Evolutionary conservation across 305 asterid genomes (phyloP).

Genomic region (Fraxinus ornus): DNA sequence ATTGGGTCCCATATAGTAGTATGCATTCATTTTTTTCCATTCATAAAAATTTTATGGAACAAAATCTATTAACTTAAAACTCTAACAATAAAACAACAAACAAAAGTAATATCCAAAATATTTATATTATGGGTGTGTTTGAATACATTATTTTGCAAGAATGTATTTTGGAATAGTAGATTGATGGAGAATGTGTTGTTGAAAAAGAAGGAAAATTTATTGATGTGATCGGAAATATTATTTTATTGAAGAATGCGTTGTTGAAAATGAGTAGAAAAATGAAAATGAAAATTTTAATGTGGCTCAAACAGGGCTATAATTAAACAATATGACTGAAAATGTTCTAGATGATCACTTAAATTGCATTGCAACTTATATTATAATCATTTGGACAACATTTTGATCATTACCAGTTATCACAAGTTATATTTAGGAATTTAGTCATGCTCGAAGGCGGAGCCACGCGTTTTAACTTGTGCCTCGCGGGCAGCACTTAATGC

Average conservation of each 20-base stretch:
- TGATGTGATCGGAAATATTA: no score
- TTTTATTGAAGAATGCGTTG: no score
- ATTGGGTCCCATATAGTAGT: not conserved
- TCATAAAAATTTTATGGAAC: not conserved
- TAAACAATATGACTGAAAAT: not conserved
- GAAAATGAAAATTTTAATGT: no score
- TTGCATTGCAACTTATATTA: not conserved
- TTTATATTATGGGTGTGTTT: no score
- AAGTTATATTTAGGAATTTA: not conserved
- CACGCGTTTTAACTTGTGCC: not conserved
- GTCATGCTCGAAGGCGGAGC: not conserved
- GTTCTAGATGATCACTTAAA: not conserved
- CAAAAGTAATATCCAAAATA: not conserved
- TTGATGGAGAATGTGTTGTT: no score
- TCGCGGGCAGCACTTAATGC: not conserved
- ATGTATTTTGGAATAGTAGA: no score
- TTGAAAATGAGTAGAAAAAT: no score
- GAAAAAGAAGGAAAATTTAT: no score
- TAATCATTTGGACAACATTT: not conserved
- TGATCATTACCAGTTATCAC: no score
- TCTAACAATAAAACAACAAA: not conserved
- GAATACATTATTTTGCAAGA: no score
- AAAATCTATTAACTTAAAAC: not conserved
- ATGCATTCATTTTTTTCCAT: not conserved
- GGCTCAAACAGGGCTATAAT: no score